Conservation (phyloP, 2,329 filamentous ascomycete species). For the Allantophomopsis cytisporea region DNA sequence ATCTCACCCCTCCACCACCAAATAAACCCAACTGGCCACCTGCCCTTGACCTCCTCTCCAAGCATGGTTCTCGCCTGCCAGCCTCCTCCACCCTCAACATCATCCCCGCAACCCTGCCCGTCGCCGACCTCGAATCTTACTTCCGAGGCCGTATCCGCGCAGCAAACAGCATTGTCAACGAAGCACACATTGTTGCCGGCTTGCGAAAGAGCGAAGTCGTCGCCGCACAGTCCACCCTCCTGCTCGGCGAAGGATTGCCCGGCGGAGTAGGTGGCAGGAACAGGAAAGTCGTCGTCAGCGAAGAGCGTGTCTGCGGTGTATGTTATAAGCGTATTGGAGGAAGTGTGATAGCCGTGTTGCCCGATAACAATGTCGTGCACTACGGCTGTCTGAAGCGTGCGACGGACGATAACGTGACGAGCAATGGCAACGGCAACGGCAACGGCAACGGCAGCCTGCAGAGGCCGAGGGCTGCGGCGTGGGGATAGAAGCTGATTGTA, state of each 20-base stretch:
- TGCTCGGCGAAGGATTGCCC: constrained; percentile 54
- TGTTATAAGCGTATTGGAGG: constrained; percentile 89
- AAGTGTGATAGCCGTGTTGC: constrained; percentile 80
- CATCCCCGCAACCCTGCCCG: constrained; percentile 68
- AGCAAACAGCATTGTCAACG: constrained; percentile 70
- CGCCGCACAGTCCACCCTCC: constrained; percentile 57
- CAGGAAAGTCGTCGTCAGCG: constrained; percentile 64
- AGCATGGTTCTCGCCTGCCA: constrained; percentile 83
- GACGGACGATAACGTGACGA: constrained; percentile 17
- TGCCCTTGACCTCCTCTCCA: constrained; percentile 76
- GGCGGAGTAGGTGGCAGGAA: constrained; percentile 41
- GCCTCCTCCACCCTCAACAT: constrained; percentile 75
- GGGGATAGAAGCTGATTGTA: too few relatives aligned
- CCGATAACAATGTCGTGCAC: constrained; percentile 71
- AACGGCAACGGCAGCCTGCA: neutral
- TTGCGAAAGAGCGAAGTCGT: constrained; percentile 69
- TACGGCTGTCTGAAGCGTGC: constrained; percentile 57
- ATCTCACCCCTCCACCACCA: constrained; percentile 66
- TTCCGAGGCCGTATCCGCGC: constrained; percentile 83
- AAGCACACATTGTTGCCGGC: constrained; percentile 63
- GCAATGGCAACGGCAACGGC: neutral
- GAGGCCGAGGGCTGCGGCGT: neutral
- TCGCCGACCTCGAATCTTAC: constrained; percentile 74
- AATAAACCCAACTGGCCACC: constrained; percentile 62
- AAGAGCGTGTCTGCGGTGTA: constrained; percentile 81